Base-by-base conservation (phyloP, 148 eudicot genomes). In the Vaccinium myrtillus region DNA sequence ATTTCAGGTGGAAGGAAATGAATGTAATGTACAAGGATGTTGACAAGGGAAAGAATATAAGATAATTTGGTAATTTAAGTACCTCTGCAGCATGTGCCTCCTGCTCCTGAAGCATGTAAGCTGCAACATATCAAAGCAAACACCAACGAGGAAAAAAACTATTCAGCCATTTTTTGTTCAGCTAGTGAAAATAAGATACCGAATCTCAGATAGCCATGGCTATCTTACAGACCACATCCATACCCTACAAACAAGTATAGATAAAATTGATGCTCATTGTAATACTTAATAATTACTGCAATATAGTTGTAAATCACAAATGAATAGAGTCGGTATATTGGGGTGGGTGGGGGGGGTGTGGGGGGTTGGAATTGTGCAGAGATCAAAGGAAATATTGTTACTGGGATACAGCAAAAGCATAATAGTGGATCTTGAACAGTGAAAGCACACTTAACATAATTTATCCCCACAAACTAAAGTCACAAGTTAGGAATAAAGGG, bases 81-180 rank as follows among this genome's bases (percentile, higher is more conserved):
- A 97, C 99, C 98, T 90, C 94, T 11, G 94, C 94, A 83, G 99
- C 99, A 79, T 90, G 87, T 56, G 93, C 99, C 65, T 93, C 99
- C 91, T 93, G 94, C 80, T 95, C 98, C 83, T 92, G 95, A 87
- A 97, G 91, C 98, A 95, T 92, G 92, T 92, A 94, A 83, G 88
- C 99, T 97, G 63, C 87, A 86, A 53, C 5, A 36, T 77, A 81
- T 65, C 59, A 21, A 70, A 81, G 83, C 50, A 58, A 51, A 46
- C 54, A 73, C 50, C 13, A 8, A 48, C 56, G 7, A 9, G 10
- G 0, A 50, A 7, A 54, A 19, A 19, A 14, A 48, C 6, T 32
- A 74, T 8, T 82, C 48, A 15, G 83, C 70, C 67, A 23, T 1
- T 55, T 73, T 36, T 16, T 19, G 13, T 36, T 39, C 16, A 1